phyloP scores from a whole-genome alignment of 177 flowering plant genomes.

The Tripterygium wilfordii region DNA sequence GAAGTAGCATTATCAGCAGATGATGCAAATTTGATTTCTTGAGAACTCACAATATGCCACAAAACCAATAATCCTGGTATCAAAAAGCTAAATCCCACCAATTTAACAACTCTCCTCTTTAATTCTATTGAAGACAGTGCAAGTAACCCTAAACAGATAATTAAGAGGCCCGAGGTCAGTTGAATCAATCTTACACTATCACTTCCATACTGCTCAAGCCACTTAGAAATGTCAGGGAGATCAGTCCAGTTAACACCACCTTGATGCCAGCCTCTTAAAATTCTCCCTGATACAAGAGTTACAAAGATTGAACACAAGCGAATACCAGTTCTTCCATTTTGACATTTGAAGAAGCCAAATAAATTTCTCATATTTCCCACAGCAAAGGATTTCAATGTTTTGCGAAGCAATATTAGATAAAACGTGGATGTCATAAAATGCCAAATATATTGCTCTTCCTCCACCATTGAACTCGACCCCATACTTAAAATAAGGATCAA shows the following conservation, averaged over 20 bases:
- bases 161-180: constrained; percentile 38
- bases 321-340: constrained; percentile 9
- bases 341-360: constrained; percentile 11
- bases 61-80: constrained; percentile 49
- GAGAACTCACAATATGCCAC: constrained; percentile 32
- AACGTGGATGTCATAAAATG: constrained; percentile 69
- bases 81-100: constrained; percentile 31
- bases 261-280: constrained; percentile 97
- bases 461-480: constrained; percentile 96
- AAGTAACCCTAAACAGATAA: constrained; percentile 33
- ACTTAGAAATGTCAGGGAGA: constrained; percentile 90
- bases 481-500: constrained; percentile 54
- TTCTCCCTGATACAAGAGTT: constrained; percentile 68
- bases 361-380: constrained; percentile 9
- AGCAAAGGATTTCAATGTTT: constrained; percentile 29
- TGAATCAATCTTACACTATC: constrained; percentile 33
- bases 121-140: constrained; percentile 23
- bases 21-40: constrained; percentile 21
- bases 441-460: constrained; percentile 97
- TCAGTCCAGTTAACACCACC: constrained; percentile 97
- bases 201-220: constrained; percentile 64
- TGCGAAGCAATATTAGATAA: constrained; percentile 57
- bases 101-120: constrained; percentile 21
- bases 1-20: constrained; percentile 33
- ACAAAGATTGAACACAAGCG: constrained; percentile 28